Conservation (phyloP, 768 basidiomycete genomes). For the Lactifluus echinatus region DNA sequence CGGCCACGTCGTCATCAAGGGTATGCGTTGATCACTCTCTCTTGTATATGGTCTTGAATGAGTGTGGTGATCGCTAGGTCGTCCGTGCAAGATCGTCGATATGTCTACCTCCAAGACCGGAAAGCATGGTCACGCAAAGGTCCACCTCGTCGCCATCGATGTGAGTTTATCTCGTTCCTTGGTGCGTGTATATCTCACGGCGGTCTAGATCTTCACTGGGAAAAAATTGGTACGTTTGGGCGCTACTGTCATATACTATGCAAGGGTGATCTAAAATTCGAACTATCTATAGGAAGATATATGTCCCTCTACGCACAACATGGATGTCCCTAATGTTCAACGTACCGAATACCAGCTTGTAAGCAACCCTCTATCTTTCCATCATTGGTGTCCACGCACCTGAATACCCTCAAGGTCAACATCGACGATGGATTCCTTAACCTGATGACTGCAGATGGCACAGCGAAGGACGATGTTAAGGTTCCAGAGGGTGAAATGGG, state of each 20-base stretch:
- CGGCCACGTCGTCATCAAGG: slow-evolving; percentile 92
- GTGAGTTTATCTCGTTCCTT: slow-evolving; percentile 40
- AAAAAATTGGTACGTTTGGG: slow-evolving; percentile 78
- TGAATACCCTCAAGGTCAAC: slow-evolving; percentile 56
- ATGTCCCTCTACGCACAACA: slow-evolving; percentile 97
- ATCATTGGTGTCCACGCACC: no score
- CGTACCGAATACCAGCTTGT: slow-evolving; percentile 91
- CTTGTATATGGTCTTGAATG: not conserved
- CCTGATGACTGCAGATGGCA: slow-evolving; percentile 78
- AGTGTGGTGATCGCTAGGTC: slow-evolving; percentile 6
- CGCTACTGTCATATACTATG: not conserved
- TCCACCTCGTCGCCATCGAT: slow-evolving; percentile 94
- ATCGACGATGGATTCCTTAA: slow-evolving; percentile 94
- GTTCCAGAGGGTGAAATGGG: slow-evolving; percentile 85
- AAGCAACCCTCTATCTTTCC: slow-evolving; percentile 22
- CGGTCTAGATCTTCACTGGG: slow-evolving; percentile 85
- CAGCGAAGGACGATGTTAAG: slow-evolving; percentile 87
- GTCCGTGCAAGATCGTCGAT: slow-evolving; percentile 22
- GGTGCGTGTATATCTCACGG: slow-evolving; percentile 16
- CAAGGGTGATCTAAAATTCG: slow-evolving; percentile 10
- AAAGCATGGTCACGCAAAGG: slow-evolving; percentile 99
- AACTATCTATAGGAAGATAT: slow-evolving; percentile 70
- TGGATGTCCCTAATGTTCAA: slow-evolving; percentile 94
- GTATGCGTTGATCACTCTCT: not conserved
- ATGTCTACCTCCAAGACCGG: slow-evolving; percentile 49